These are phyloP conservation scores for Rubia tinctorum DNA, from an alignment of 305 asterid species.

Conservation along the genomic window DNA sequence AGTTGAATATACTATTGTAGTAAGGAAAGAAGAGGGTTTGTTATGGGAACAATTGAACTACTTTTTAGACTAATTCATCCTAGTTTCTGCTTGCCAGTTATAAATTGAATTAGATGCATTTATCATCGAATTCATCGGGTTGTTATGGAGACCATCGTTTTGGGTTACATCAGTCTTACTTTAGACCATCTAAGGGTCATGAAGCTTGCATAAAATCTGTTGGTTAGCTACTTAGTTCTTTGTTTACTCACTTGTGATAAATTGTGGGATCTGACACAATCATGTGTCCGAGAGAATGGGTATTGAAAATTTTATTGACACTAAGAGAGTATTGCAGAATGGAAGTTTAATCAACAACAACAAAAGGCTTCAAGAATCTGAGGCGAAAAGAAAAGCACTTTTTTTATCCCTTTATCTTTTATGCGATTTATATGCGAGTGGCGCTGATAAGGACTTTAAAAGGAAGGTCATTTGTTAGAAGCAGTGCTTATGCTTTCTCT, in stretches of 20 bases:
- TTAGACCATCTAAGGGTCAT: not conserved
- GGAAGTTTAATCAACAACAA: constrained; percentile 61
- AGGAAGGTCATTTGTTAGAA: too few species aligned
- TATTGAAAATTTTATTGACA: constrained; percentile 2
- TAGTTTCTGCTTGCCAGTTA: not conserved
- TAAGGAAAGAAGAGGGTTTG: not conserved
- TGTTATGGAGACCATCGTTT: too few species aligned
- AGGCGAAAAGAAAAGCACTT: constrained; percentile 87
- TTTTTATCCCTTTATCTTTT: too few species aligned
- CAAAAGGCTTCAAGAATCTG: constrained; percentile 89
- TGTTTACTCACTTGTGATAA: not conserved
- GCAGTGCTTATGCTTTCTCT: too few species aligned
- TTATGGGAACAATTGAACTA: not conserved
- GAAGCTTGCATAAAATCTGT: not conserved
- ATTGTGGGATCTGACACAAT: not conserved
- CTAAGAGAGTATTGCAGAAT: constrained; percentile 33
- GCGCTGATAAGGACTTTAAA: too few species aligned
- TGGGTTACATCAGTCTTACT: not conserved
- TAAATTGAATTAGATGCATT: not conserved
- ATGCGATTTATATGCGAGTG: too few species aligned
- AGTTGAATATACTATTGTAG: too few species aligned
- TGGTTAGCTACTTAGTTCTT: not conserved
- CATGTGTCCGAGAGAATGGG: not conserved
- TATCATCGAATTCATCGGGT: not conserved
- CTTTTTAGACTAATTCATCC: not conserved